These are phyloP conservation scores for Euphrasia confusa DNA, from an alignment of 257 asterid genomes.

Conservation along the genomic window DNA sequence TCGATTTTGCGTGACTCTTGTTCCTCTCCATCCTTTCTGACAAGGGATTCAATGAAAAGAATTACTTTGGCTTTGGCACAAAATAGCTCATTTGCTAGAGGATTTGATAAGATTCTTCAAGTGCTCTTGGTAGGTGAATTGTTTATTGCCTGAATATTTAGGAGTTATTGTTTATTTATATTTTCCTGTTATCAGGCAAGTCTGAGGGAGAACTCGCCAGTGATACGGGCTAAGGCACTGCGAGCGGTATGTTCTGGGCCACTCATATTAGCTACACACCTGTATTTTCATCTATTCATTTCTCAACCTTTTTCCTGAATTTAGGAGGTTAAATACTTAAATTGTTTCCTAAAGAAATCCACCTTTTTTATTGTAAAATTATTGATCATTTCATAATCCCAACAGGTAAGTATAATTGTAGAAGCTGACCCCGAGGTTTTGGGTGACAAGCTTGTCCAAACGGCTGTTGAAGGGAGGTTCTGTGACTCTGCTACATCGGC, in stretches of 20 bases:
- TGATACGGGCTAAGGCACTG: conserved; percentile 94
- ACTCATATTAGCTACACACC: conserved; percentile 16
- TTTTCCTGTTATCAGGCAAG: conserved; percentile 64
- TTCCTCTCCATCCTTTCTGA: conserved; percentile 45
- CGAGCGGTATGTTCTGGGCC: conserved; percentile 71
- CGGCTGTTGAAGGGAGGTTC: conserved; percentile 97
- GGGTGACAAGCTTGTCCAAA: conserved; percentile 82
- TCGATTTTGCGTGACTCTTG: conserved; percentile 61
- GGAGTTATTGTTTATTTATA: conserved; percentile 16
- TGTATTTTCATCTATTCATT: conserved; percentile 12
- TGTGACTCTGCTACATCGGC: conserved; percentile 95
- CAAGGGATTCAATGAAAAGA: conserved; percentile 79
- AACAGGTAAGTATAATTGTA: conserved; percentile 91
- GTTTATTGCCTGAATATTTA: conserved; percentile 23
- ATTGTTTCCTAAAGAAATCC: conserved; percentile 18
- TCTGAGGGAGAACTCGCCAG: conserved; percentile 89
- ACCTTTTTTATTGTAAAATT: conserved; percentile 11
- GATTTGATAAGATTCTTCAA: conserved; percentile 94
- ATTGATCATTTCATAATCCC: conserved; percentile 25
- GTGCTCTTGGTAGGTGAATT: conserved; percentile 78
- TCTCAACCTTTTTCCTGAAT: conserved; percentile 11
- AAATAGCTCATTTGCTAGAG: conserved; percentile 85
- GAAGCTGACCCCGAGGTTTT: conserved; percentile 99
- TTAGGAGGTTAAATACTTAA: conserved; percentile 10
- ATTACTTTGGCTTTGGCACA: conserved; percentile 84